Conservation (phyloP, 2,329 filamentous ascomycete species). For the Cercospora beticola region DNA sequence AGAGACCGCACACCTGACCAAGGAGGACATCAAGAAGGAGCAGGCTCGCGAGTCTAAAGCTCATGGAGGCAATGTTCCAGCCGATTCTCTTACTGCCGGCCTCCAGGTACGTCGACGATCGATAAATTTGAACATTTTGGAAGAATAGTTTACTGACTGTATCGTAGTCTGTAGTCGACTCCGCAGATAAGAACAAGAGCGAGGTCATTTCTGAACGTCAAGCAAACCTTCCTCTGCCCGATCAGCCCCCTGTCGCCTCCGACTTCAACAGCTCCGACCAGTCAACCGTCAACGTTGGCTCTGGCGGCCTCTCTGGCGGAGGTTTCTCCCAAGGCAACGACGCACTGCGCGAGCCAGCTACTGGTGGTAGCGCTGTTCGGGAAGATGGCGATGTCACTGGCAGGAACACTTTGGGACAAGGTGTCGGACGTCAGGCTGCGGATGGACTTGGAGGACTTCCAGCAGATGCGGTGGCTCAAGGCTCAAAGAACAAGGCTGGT, state of each 20-base stretch:
- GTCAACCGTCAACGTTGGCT: slow-evolving; percentile 68
- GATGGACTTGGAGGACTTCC: slow-evolving; percentile 58
- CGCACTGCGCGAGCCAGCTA: slow-evolving; percentile 46
- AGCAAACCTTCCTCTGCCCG: slow-evolving; percentile 75
- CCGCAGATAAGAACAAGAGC: slow-evolving; percentile 51
- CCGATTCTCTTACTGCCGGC: slow-evolving; percentile 46
- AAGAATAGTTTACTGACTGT: background rate
- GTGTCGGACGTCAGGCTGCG: slow-evolving; percentile 62
- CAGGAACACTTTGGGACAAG: slow-evolving; percentile 50
- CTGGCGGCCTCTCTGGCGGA: slow-evolving; percentile 51
- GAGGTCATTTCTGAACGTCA: slow-evolving; percentile 66
- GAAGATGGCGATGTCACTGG: slow-evolving; percentile 52
- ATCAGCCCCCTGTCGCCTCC: slow-evolving; percentile 71
- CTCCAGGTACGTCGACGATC: slow-evolving; percentile 45
- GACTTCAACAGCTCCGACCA: slow-evolving; percentile 75
- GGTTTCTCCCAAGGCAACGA: slow-evolving; percentile 50
- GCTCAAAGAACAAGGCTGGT: slow-evolving; percentile 44
- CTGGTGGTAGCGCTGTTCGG: slow-evolving; percentile 55
- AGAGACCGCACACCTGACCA: slow-evolving; percentile 50
- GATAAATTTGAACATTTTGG: background rate
- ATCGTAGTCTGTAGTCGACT: slow-evolving; percentile 32
- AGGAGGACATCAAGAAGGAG: slow-evolving; percentile 50
- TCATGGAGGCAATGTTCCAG: slow-evolving; percentile 45
- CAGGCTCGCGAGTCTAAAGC: slow-evolving; percentile 45
- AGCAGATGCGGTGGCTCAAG: slow-evolving; percentile 59